phyloP scores from a whole-genome alignment of 371 early-diverging fungal species.

The Saksenaea vasiformis region DNA sequence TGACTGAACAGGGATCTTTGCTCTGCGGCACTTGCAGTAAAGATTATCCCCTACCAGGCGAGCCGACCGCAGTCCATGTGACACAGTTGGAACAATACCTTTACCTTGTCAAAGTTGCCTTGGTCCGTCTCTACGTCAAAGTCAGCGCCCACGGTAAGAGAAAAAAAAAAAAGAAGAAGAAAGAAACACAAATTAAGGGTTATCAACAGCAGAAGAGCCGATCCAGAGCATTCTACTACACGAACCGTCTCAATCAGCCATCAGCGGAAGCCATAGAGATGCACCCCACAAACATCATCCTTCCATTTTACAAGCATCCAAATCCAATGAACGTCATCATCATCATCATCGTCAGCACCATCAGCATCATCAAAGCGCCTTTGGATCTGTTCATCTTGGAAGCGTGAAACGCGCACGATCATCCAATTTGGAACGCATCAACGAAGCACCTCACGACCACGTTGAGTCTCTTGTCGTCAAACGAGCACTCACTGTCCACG shows the following conservation, averaged over 20 bases:
- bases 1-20: conserved; percentile 44
- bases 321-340: background rate
- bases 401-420: conserved; percentile 46
- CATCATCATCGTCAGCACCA: too few relatives aligned
- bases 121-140: conserved; percentile 69
- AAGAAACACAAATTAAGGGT: background rate
- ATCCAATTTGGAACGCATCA: conserved; percentile 32
- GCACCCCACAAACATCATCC: too few relatives aligned
- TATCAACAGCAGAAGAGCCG: background rate
- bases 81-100: conserved; percentile 85
- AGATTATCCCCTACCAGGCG: conserved; percentile 9
- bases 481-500: conserved; percentile 6
- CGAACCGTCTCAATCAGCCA: background rate
- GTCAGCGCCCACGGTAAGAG: conserved; percentile 49
- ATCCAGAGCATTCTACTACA: background rate
- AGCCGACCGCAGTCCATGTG: conserved; percentile 62
- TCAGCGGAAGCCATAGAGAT: background rate
- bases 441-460: background rate
- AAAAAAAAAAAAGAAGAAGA: background rate
- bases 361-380: conserved; percentile 9
- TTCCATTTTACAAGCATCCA: background rate
- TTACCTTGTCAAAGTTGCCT: conserved; percentile 76
- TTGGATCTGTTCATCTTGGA: conserved; percentile 24
- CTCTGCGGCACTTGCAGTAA: conserved; percentile 40
- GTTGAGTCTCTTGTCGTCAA: background rate